Evolutionary conservation across 495 filamentous ascomycete genomes (phyloP).

Genomic region (Alectoria sarmentosa): DNA sequence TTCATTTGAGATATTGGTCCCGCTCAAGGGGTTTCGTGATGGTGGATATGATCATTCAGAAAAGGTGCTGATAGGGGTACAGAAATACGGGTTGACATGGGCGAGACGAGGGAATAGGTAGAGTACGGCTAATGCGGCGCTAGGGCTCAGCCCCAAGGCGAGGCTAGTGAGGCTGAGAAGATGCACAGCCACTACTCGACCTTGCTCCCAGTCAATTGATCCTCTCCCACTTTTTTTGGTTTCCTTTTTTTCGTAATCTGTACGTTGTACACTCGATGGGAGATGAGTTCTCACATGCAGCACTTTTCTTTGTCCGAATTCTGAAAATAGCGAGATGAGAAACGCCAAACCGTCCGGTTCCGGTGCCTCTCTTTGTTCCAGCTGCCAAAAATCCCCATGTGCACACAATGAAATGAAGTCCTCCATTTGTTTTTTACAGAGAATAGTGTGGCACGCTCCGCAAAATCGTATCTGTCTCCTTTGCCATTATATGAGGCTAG

Average conservation of each 20-base stretch:
- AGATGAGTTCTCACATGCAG: not conserved
- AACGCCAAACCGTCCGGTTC: not conserved
- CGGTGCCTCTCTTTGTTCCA: not conserved
- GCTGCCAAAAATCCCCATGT: not conserved
- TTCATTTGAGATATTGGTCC: too few relatives aligned
- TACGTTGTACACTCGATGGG: not conserved
- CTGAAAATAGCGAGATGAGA: not conserved
- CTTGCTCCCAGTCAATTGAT: not conserved
- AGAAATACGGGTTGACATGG: too few relatives aligned
- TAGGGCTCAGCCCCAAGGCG: not conserved
- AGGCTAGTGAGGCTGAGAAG: not conserved
- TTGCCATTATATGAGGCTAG: not conserved
- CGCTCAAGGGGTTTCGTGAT: too few relatives aligned
- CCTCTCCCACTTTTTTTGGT: not conserved
- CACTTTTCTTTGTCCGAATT: not conserved
- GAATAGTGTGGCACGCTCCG: not conserved
- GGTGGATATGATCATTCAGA: too few relatives aligned
- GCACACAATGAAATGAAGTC: not conserved
- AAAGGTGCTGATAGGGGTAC: too few relatives aligned
- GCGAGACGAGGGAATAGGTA: too few relatives aligned
- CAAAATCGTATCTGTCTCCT: not conserved
- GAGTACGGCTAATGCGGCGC: not conserved
- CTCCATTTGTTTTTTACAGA: not conserved
- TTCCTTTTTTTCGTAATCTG: not conserved
- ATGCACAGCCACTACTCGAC: not conserved